phyloP scores from a whole-genome alignment of 208 protist genomes.

The Wallacemonas collosoma region DNA sequence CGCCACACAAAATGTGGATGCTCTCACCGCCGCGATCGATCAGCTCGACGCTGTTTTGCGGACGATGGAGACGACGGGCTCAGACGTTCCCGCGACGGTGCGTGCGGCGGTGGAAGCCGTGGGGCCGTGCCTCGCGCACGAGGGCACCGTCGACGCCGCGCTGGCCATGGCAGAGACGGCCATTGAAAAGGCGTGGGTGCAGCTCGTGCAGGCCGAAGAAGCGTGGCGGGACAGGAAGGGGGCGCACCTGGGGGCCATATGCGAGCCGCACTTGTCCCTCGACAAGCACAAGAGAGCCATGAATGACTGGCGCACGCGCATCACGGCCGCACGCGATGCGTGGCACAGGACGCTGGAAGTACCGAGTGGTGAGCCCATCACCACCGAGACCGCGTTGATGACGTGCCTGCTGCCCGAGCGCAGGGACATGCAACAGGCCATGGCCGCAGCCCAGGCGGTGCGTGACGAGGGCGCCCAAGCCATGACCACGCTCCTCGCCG shows the following conservation, averaged over 20 bases:
- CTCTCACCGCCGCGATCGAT: constrained; percentile 15
- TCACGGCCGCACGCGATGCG: not conserved
- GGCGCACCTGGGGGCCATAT: constrained; percentile 1
- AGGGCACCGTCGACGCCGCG: constrained; percentile 17
- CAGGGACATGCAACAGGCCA: not conserved
- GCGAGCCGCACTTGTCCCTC: not conserved
- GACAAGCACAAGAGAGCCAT: not conserved
- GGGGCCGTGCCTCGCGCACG: constrained; percentile 26
- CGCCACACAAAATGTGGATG: constrained; percentile 8
- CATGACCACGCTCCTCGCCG: constrained; percentile 3
- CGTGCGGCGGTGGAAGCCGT: constrained; percentile 21
- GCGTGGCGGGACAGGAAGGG: constrained; percentile 1
- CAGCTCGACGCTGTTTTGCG: constrained; percentile 6
- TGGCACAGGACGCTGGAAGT: not conserved
- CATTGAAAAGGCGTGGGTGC: constrained; percentile 1
- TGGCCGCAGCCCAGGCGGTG: not conserved
- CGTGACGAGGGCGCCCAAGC: not conserved
- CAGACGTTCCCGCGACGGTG: constrained; percentile 21
- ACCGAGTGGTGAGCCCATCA: not conserved
- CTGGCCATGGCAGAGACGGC: constrained; percentile 30
- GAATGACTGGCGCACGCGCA: not conserved
- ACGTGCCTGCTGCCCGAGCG: not conserved
- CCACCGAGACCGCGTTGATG: not conserved
- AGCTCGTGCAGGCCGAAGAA: constrained; percentile 4
- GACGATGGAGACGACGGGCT: not conserved